These are phyloP conservation scores for Metarhizium guizhouense DNA, from an alignment of 2,329 filamentous ascomycete genomes.

Conservation along the genomic window DNA sequence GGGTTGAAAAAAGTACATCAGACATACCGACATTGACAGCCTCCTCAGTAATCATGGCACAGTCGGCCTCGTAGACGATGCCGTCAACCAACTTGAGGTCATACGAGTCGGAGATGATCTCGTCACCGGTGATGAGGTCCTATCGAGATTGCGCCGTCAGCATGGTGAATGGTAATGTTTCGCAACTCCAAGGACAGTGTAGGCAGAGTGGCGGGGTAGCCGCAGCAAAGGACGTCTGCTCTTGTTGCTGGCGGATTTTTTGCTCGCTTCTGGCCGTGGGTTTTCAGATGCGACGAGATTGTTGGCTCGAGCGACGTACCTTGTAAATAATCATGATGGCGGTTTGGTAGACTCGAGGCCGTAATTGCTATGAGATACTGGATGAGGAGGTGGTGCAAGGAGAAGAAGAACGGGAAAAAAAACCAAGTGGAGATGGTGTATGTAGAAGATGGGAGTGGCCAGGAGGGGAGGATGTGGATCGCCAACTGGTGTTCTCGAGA, in stretches of 20 bases:
- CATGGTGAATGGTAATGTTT: not conserved
- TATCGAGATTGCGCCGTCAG: slow-evolving; percentile 32
- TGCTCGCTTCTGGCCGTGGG: not conserved
- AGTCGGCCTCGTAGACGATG: slow-evolving; percentile 83
- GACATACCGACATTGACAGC: slow-evolving; percentile 62
- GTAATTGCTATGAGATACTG: slow-evolving; percentile 9
- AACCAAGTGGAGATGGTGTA: not conserved
- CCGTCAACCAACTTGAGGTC: slow-evolving; percentile 72
- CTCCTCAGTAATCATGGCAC: slow-evolving; percentile 77
- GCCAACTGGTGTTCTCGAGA: not conserved
- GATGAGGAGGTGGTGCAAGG: slow-evolving; percentile 9
- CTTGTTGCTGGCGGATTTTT: too few relatives aligned
- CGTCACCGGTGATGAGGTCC: slow-evolving; percentile 85
- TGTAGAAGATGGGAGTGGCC: not conserved
- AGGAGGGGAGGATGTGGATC: not conserved
- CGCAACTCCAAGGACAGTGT: not conserved
- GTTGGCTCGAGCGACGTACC: slow-evolving; percentile 29
- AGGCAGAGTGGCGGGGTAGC: not conserved
- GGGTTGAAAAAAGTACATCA: not conserved
- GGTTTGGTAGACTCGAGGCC: slow-evolving; percentile 18
- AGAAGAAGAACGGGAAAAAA: not conserved
- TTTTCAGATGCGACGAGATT: not conserved
- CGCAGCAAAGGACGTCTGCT: not conserved
- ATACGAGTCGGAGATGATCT: slow-evolving; percentile 95
- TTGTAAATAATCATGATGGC: slow-evolving; percentile 68